Evolutionary conservation across 1,284 basidiomycete species (phyloP).

Genomic region (Sporisorium scitamineum): DNA sequence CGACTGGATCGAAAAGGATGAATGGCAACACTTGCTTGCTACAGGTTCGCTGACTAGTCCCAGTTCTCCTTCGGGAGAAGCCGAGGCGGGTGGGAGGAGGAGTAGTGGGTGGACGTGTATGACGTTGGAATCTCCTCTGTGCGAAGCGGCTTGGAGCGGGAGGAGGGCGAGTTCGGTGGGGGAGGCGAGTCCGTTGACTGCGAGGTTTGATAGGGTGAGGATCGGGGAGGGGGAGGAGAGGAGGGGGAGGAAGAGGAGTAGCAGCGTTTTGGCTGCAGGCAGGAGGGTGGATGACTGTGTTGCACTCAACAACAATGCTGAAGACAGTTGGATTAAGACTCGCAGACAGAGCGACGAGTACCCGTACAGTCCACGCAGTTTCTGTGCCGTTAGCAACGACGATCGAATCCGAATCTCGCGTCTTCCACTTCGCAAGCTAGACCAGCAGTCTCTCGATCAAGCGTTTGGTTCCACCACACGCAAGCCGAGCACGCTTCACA

Average conservation of each 20-base stretch:
- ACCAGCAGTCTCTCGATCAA: conserved; percentile 17
- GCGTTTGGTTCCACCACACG: conserved; percentile 12
- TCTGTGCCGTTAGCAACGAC: neutral
- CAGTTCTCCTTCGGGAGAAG: neutral
- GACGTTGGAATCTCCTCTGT: conserved; percentile 19
- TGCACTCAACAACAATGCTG: neutral
- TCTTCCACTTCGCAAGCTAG: conserved; percentile 20
- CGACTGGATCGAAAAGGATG: conserved; percentile 44
- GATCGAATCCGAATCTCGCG: conserved; percentile 21
- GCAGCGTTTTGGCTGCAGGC: conserved; percentile 6
- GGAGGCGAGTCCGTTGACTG: conserved; percentile 5
- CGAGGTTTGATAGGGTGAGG: conserved; percentile 5
- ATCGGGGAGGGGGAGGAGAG: conserved; percentile 9
- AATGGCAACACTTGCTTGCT: conserved; percentile 34
- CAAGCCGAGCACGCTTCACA: conserved; percentile 17
- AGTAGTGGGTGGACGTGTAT: conserved; percentile 22
- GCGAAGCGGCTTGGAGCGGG: neutral
- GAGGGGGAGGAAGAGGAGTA: conserved; percentile 27
- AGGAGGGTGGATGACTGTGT: conserved; percentile 12
- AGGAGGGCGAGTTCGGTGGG: conserved; percentile 9
- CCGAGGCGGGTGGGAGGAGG: conserved; percentile 1
- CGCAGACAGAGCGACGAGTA: conserved; percentile 19
- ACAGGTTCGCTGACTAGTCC: conserved; percentile 6
- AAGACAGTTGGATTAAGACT: conserved; percentile 1
- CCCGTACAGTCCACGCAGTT: neutral